Percentiles rank a stretch among this genome's conserved stretches.
These are phyloP conservation scores for Borealophlyctis nickersoniae DNA, from an alignment of 192 early-diverging fungal genomes.

Conservation along the genomic window DNA sequence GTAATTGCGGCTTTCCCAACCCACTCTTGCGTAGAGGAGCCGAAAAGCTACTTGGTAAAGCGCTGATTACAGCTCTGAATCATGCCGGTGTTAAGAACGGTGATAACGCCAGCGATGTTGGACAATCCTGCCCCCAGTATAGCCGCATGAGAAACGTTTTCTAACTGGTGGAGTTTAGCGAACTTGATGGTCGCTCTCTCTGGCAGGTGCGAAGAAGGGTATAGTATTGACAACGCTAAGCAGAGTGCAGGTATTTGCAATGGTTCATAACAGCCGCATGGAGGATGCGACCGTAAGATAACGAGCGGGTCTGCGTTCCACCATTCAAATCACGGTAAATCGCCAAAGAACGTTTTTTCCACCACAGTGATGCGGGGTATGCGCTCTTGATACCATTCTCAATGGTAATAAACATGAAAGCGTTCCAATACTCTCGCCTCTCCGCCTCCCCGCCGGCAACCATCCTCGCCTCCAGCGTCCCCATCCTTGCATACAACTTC, in stretches of 20 bases:
- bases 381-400: slow-evolving; percentile 46
- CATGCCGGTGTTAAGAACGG: slow-evolving; percentile 43
- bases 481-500: slow-evolving; percentile 27
- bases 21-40: slow-evolving; percentile 42
- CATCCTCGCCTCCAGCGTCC: slow-evolving; percentile 7
- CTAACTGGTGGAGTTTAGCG: slow-evolving; percentile 27
- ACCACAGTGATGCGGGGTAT: slow-evolving; percentile 60
- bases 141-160: neutral
- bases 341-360: slow-evolving; percentile 47
- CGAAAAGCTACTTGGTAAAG: slow-evolving; percentile 65
- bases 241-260: neutral
- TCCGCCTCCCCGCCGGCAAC: too few relatives aligned
- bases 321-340: neutral
- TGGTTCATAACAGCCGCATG: slow-evolving; percentile 23
- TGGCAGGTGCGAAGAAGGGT: neutral
- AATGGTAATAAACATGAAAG: too few relatives aligned
- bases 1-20: slow-evolving; percentile 50
- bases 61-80: slow-evolving; percentile 57
- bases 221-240: neutral
- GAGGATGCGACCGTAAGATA: slow-evolving; percentile 42
- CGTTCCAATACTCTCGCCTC: too few relatives aligned
- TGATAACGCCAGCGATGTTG: slow-evolving; percentile 62
- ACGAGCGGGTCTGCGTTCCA: neutral
- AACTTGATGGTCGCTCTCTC: slow-evolving; percentile 8
- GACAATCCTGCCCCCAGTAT: slow-evolving; percentile 30